Conservation (phyloP, 164 flowering plant species). For the Litsea cubeba region DNA sequence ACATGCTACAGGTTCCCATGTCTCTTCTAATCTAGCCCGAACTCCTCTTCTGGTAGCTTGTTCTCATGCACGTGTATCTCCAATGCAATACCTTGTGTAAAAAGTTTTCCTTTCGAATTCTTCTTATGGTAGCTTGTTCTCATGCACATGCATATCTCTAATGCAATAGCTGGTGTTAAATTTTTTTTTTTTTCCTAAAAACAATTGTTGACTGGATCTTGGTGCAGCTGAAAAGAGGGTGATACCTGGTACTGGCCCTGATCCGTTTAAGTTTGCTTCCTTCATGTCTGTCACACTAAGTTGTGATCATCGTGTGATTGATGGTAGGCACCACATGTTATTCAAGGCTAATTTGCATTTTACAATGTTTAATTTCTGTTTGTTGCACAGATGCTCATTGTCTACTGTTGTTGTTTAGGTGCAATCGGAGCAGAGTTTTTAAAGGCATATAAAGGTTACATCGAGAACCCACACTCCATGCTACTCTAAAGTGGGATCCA, state of each 20-base stretch:
- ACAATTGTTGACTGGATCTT: neutral
- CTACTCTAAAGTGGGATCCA: conserved; percentile 38
- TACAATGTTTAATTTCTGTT: no score
- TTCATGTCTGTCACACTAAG: conserved; percentile 92
- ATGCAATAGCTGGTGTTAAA: no score
- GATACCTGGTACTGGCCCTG: conserved; percentile 61
- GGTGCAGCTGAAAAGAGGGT: conserved; percentile 56
- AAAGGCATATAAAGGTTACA: conserved; percentile 85
- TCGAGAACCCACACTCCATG: conserved; percentile 91
- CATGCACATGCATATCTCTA: no score
- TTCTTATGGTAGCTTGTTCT: no score
- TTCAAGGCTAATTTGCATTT: neutral
- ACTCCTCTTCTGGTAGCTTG: no score
- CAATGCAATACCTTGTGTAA: no score
- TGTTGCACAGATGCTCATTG: neutral
- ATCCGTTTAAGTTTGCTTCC: conserved; percentile 62
- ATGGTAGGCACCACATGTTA: conserved; percentile 47
- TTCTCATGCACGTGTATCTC: no score
- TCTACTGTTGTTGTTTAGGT: conserved; percentile 32
- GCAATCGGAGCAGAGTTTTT: conserved; percentile 96
- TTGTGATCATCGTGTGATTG: conserved; percentile 97
- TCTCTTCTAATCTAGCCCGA: no score
- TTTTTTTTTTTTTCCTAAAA: no score
- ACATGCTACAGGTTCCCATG: no score
- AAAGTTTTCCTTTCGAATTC: no score